Conservation (phyloP, 495 filamentous ascomycete genomes). For the Penicillium diatomitis region DNA sequence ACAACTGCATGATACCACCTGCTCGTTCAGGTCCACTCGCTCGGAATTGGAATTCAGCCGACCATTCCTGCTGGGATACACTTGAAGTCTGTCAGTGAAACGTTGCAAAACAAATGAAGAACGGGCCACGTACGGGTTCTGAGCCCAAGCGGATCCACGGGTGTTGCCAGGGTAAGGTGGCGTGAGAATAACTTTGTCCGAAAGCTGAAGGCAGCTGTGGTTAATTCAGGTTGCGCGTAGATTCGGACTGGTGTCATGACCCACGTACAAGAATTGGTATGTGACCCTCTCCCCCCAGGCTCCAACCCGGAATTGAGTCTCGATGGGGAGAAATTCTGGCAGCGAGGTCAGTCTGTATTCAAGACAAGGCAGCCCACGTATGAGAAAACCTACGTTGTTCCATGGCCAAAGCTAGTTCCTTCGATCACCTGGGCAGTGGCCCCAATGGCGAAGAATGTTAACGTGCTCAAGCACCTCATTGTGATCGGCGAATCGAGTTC, state of each 20-base stretch:
- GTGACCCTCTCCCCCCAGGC: conserved; percentile 60
- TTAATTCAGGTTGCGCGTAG: too few relatives aligned
- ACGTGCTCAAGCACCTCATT: conserved; percentile 31
- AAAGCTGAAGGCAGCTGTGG: conserved; percentile 43
- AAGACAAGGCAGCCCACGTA: not conserved
- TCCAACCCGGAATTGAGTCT: conserved; percentile 53
- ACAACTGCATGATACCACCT: conserved; percentile 85
- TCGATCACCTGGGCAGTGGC: conserved; percentile 55
- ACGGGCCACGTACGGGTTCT: conserved; percentile 43
- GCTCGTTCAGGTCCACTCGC: conserved; percentile 77
- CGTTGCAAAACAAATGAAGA: not conserved
- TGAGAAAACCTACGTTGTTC: conserved; percentile 42
- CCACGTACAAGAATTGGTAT: conserved; percentile 50
- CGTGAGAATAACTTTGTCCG: conserved; percentile 86
- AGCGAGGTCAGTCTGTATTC: too few relatives aligned
- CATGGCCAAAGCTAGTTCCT: conserved; percentile 70
- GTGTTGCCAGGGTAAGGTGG: conserved; percentile 80
- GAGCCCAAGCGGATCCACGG: conserved; percentile 74
- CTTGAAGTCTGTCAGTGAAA: conserved; percentile 16
- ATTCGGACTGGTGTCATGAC: not conserved
- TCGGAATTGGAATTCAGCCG: conserved; percentile 76
- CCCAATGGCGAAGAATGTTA: conserved; percentile 43
- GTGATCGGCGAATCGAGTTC: conserved; percentile 4
- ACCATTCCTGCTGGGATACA: conserved; percentile 56
- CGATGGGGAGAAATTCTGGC: conserved; percentile 48